Evolutionary conservation across 1,284 basidiomycete genomes (phyloP).

Genomic region (Mrakiaceae sp.): DNA sequence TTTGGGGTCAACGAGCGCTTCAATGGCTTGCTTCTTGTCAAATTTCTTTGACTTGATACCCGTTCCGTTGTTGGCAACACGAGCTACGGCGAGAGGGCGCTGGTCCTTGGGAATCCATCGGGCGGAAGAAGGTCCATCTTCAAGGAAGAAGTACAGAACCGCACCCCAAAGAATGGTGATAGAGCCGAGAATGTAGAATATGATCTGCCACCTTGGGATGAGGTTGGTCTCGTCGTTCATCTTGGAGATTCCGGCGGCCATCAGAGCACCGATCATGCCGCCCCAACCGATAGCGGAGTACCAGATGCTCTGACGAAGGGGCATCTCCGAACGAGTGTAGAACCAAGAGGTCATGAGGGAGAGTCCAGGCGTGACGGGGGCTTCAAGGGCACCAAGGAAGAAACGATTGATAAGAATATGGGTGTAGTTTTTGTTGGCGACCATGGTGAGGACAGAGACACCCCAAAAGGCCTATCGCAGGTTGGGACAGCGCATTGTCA

Average conservation of each 20-base stretch:
- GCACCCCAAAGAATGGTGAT: constrained; percentile 25
- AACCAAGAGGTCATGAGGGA: constrained; percentile 26
- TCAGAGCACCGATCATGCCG: constrained; percentile 31
- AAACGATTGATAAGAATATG: constrained; percentile 13
- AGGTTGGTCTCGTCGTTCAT: not conserved
- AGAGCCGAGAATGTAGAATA: constrained; percentile 31
- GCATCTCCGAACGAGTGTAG: constrained; percentile 1
- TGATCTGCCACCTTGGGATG: constrained; percentile 25
- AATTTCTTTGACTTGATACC: constrained; percentile 28
- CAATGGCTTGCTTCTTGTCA: constrained; percentile 25
- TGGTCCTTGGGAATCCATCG: constrained; percentile 28
- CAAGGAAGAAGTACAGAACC: constrained; percentile 29
- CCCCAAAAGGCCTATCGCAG: no score
- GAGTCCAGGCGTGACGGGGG: constrained; percentile 31
- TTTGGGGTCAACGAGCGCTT: constrained; percentile 28
- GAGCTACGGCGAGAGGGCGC: constrained; percentile 26
- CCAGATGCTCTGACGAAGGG: constrained; percentile 31
- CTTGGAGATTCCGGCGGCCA: constrained; percentile 29
- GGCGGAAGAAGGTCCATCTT: constrained; percentile 29
- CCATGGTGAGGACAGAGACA: constrained; percentile 26
- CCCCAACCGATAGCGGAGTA: constrained; percentile 31
- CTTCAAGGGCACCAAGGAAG: constrained; percentile 26
- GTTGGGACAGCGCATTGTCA: no score
- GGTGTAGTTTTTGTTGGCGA: constrained; percentile 19
- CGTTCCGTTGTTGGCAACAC: constrained; percentile 25